phyloP scores from a whole-genome alignment of 2,329 filamentous ascomycete genomes.

The Colletotrichum horii region DNA sequence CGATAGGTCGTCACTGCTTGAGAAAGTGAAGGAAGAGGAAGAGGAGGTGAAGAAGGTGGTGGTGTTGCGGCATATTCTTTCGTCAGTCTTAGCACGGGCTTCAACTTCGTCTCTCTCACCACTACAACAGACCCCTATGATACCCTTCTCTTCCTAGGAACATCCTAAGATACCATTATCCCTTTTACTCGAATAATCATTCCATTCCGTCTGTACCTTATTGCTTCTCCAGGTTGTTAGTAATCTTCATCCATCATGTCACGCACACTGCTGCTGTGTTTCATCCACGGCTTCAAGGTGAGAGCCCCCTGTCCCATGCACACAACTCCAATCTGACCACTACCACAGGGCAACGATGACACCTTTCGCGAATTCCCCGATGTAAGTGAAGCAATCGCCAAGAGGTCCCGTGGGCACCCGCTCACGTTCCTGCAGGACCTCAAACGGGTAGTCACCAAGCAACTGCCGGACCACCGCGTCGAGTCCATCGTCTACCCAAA shows the following conservation, averaged over 20 bases:
- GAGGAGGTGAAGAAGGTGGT: neutral
- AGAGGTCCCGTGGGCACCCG: neutral
- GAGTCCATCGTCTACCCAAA: constrained; percentile 70
- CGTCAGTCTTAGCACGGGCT: neutral
- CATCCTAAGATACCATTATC: neutral
- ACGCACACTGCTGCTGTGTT: constrained; percentile 70
- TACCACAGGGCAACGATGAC: constrained; percentile 65
- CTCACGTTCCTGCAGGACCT: constrained; percentile 49
- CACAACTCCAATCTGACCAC: neutral
- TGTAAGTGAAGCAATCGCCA: constrained; percentile 26
- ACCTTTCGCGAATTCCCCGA: constrained; percentile 73
- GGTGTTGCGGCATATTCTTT: neutral
- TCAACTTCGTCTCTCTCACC: neutral
- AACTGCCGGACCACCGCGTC: constrained; percentile 65
- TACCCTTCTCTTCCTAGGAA: neutral
- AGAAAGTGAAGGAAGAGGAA: neutral
- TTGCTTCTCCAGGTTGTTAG: constrained; percentile 17
- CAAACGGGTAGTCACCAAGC: constrained; percentile 59
- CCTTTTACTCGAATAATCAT: neutral
- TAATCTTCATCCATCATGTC: constrained; percentile 30
- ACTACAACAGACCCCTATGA: neutral
- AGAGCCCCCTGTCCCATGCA: neutral
- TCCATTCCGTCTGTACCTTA: neutral
- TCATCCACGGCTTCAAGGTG: constrained; percentile 78
- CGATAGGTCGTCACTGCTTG: constrained; percentile 10